Base-by-base conservation (phyloP, 306 rosid genomes). In the Hylodesmum podocarpum region DNA sequence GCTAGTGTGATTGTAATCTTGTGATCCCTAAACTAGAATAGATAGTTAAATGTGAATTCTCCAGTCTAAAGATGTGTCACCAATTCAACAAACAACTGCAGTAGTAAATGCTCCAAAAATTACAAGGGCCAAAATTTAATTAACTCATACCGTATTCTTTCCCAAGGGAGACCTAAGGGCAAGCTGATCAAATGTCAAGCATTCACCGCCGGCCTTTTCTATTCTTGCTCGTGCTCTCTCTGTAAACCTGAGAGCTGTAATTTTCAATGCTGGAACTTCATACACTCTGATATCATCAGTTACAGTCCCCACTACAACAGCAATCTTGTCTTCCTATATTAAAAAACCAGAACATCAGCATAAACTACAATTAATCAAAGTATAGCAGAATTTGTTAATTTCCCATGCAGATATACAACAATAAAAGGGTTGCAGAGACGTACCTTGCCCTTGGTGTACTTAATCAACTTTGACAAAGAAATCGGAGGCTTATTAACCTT, bases 201-300 rank as follows among this genome's bases (percentile, higher is more conserved):
- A 92, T 80, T 90, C 90, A 8, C 97, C 95, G 25, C 97, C 97
- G 0, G 95, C 91, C 84, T 85, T 91, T 63, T 89, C 95, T 8
- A 90, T 92, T 73, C 96, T 88, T 24, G 97, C 96, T 10, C 97
- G 82, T 6, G 96, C 97, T 1, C 89, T 92, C 87, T 92, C 91
- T 4, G 97, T 88, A 53, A 89, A 92, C 75, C 86, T 86, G 18
- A 92, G 84, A 14, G 97, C 91, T 0, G 93, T 80, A 43, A 92
- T 80, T 82, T 89, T 85, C 51, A 92, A 4, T 1, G 90, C 43
- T 0, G 95, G 97, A 75, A 89, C 97, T 65, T 91, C 95, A 68
- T 89, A 82, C n/a, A 74, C 93, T n/a, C 95, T 78, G 29, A 82
- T 84, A 75, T 91, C 95, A 41, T 91, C 93, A 3, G 93, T 89